Percentiles rank a stretch among this genome's conserved stretches.
phyloP scores from a whole-genome alignment of 805 yeast genomes.

The Torulaspora quercuum region DNA sequence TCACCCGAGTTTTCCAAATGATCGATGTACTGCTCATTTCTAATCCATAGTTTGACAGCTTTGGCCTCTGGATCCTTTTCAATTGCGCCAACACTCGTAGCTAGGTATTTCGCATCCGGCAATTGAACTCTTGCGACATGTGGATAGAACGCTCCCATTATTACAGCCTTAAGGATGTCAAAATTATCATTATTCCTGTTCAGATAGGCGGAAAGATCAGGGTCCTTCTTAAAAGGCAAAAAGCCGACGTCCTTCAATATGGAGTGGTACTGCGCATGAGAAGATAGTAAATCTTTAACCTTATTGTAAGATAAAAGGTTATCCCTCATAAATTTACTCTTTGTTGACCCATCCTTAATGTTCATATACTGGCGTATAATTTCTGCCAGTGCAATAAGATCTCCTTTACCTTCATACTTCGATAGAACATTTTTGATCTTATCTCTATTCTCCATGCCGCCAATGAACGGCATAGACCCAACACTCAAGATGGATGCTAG shows the following conservation, averaged over 20 bases:
- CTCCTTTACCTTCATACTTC: constrained; percentile 51
- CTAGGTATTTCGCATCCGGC: constrained; percentile 74
- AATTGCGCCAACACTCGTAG: constrained; percentile 72
- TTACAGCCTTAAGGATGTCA: constrained; percentile 57
- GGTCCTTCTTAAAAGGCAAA: constrained; percentile 51
- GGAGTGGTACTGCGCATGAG: constrained; percentile 65
- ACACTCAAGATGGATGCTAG: constrained; percentile 73
- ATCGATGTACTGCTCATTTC: constrained; percentile 53
- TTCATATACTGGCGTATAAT: constrained; percentile 54
- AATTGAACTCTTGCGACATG: constrained; percentile 73
- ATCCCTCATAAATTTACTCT: constrained; percentile 48
- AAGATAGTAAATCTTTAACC: constrained; percentile 66
- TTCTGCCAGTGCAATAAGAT: constrained; percentile 61
- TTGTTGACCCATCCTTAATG: constrained; percentile 26
- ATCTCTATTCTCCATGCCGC: constrained; percentile 61
- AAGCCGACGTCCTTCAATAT: constrained; percentile 78
- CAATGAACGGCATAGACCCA: constrained; percentile 65
- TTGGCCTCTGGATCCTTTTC: constrained; percentile 83
- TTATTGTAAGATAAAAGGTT: constrained; percentile 60
- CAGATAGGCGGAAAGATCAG: constrained; percentile 32
- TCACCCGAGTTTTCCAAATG: constrained; percentile 21
- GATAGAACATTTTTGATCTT: constrained; percentile 47
- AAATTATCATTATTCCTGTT: constrained; percentile 52
- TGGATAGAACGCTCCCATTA: constrained; percentile 82
- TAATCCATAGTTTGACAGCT: constrained; percentile 66